These are phyloP conservation scores for Crithidia expoeki DNA, from an alignment of 208 protist species.

Conservation along the genomic window DNA sequence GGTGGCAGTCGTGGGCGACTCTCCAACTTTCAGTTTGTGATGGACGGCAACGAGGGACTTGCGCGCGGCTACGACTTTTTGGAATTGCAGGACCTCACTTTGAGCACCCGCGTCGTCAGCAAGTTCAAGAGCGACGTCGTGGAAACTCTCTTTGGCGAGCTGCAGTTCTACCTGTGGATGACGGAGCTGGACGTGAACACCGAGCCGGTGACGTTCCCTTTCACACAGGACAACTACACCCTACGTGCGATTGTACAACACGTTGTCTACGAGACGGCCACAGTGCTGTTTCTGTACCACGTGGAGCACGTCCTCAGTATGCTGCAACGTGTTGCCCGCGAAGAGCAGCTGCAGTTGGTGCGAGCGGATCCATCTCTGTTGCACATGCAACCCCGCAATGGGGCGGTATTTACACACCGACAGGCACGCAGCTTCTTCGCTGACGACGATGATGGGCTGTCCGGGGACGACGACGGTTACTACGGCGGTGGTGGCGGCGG, in stretches of 20 bases:
- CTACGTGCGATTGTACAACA: slow-evolving; percentile 79
- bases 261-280: slow-evolving; percentile 82
- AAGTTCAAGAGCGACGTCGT: slow-evolving; percentile 93
- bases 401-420: background rate
- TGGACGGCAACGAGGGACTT: slow-evolving; percentile 89
- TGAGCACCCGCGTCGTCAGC: slow-evolving; percentile 82
- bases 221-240: slow-evolving; percentile 62
- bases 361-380: slow-evolving; percentile 44
- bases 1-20: slow-evolving; percentile 75
- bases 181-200: slow-evolving; percentile 67
- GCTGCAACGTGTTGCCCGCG: slow-evolving; percentile 74
- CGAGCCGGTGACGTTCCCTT: slow-evolving; percentile 49
- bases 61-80: slow-evolving; percentile 85
- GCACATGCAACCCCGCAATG: background rate
- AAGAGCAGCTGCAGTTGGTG: slow-evolving; percentile 79
- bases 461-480: background rate
- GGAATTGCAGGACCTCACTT: slow-evolving; percentile 72
- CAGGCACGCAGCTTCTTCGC: background rate
- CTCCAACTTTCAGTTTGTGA: slow-evolving; percentile 81
- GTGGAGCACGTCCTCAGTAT: slow-evolving; percentile 59
- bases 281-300: slow-evolving; percentile 86
- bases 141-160: slow-evolving; percentile 88
- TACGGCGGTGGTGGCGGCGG: background rate
- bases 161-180: slow-evolving; percentile 85
- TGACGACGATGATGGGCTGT: slow-evolving; percentile 3